Percentiles rank a stretch among this genome's conserved stretches.
These are phyloP conservation scores for Xerocomus potaroensis DNA, from an alignment of 768 basidiomycete species.

Conservation along the genomic window DNA sequence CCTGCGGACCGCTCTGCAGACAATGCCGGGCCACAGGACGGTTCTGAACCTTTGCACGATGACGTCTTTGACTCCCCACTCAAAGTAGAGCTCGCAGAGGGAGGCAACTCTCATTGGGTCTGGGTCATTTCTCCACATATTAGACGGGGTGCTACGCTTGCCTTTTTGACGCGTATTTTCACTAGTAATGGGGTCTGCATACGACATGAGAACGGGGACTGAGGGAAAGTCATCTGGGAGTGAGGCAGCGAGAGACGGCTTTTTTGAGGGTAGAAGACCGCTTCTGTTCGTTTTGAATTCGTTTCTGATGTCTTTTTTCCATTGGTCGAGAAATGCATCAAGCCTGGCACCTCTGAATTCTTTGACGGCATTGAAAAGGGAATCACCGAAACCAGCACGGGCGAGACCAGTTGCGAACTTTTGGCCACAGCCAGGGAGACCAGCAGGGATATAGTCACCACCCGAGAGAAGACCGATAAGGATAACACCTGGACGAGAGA, in stretches of 20 bases:
- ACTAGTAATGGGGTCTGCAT: constrained; percentile 73
- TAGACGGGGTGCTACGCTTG: constrained; percentile 30
- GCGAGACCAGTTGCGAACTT: constrained; percentile 76
- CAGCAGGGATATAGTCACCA: constrained; percentile 82
- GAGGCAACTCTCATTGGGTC: constrained; percentile 68
- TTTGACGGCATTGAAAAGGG: constrained; percentile 55
- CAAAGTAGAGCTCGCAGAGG: constrained; percentile 83
- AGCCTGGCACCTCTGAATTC: constrained; percentile 44
- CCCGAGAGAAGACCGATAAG: constrained; percentile 84
- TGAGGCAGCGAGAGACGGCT: constrained; percentile 55
- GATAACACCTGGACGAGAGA: constrained; percentile 64
- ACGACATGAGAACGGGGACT: constrained; percentile 69
- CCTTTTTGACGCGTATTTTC: constrained; percentile 44
- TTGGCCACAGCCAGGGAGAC: constrained; percentile 63
- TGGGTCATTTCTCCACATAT: constrained; percentile 55
- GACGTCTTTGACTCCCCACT: constrained; percentile 83
- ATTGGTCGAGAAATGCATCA: constrained; percentile 49
- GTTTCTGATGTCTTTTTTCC: constrained; percentile 58
- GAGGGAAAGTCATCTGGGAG: constrained; percentile 69
- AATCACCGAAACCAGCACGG: constrained; percentile 74
- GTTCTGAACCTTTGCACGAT: constrained; percentile 84
- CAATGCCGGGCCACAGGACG: constrained; percentile 73
- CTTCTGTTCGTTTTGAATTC: constrained; percentile 69
- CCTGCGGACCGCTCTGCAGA: constrained; percentile 68
- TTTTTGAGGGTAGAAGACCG: constrained; percentile 60